A percentile compares a stretch with the other conserved stretches of the same genome.
phyloP scores from a whole-genome alignment of 2,329 filamentous ascomycete species.

The Periconia sp. region DNA sequence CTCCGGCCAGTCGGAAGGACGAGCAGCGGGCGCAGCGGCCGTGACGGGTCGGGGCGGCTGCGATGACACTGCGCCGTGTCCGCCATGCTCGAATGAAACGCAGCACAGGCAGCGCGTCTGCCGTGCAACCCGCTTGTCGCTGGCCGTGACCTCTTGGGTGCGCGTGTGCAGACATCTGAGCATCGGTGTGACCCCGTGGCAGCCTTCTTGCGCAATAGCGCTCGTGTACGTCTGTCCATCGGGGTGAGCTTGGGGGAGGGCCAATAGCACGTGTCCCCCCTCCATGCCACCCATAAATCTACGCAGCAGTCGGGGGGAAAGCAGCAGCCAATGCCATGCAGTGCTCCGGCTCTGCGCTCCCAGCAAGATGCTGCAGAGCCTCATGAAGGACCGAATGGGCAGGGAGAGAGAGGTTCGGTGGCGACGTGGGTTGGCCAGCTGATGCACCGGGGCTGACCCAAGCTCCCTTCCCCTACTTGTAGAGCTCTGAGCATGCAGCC shows the following conservation, averaged over 20 bases:
- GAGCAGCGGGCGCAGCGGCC: slow-evolving; percentile 26
- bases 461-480: no score
- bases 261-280: no score
- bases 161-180: slow-evolving; percentile 23
- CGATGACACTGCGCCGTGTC: slow-evolving; percentile 15
- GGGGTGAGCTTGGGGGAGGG: no score
- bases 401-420: slow-evolving; percentile 15
- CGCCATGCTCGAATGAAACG: slow-evolving; percentile 22
- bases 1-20: slow-evolving; percentile 38
- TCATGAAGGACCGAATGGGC: slow-evolving; percentile 3
- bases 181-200: slow-evolving; percentile 17
- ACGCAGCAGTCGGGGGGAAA: no score
- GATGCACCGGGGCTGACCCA: no score
- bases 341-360: background rate
- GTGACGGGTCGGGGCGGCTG: slow-evolving; percentile 26
- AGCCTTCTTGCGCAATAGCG: background rate
- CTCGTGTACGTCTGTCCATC: no score
- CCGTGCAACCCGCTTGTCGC: slow-evolving; percentile 28
- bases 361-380: background rate
- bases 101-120: slow-evolving; percentile 17
- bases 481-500: no score
- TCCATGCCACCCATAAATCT: no score
- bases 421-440: slow-evolving; percentile 25
- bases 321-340: slow-evolving; percentile 5
- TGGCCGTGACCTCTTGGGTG: slow-evolving; percentile 25